Conservation (phyloP, 345 rosid species). For the Reutealis trisperma region DNA sequence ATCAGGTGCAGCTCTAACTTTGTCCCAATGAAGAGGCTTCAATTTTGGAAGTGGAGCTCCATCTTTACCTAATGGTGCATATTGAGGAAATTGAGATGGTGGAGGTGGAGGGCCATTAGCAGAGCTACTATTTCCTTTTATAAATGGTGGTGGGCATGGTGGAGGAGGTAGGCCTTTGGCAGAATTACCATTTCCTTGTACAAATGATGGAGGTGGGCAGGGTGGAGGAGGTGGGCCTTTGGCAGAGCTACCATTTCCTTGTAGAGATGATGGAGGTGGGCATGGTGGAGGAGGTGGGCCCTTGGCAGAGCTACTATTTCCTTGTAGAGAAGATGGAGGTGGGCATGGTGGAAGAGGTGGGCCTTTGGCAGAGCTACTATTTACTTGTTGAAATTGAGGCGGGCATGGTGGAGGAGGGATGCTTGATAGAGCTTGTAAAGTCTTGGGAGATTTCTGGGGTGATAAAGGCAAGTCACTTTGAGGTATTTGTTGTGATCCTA, state of each 20-base stretch:
- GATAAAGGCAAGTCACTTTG: constrained; percentile 17
- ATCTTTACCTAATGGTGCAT: constrained; percentile 58
- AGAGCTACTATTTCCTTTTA: constrained; percentile 30
- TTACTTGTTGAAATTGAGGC: constrained; percentile 46
- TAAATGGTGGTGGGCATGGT: constrained; percentile 61
- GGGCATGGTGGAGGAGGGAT: constrained; percentile 67
- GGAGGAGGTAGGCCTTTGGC: constrained; percentile 64
- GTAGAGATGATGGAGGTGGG: constrained; percentile 46
- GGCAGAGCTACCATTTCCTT: constrained; percentile 23
- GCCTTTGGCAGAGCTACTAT: constrained; percentile 35
- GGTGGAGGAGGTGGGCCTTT: constrained; percentile 72
- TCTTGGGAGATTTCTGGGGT: constrained; percentile 30
- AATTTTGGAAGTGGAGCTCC: constrained; percentile 79
- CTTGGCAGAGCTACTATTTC: constrained; percentile 31
- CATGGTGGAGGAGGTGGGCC: constrained; percentile 68
- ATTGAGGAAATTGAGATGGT: constrained; percentile 50
- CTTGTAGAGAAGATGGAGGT: constrained; percentile 37
- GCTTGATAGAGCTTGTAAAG: constrained; percentile 17
- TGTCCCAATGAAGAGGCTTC: constrained; percentile 99
- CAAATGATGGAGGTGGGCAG: constrained; percentile 56
- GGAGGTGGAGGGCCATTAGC: constrained; percentile 69
- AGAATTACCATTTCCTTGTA: constrained; percentile 24
- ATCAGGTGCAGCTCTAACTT: constrained; percentile 95
- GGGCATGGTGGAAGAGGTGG: constrained; percentile 79
- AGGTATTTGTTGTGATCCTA: constrained; percentile 27